phyloP scores from a whole-genome alignment of 768 basidiomycete species.

The Tricholoma sp. region DNA sequence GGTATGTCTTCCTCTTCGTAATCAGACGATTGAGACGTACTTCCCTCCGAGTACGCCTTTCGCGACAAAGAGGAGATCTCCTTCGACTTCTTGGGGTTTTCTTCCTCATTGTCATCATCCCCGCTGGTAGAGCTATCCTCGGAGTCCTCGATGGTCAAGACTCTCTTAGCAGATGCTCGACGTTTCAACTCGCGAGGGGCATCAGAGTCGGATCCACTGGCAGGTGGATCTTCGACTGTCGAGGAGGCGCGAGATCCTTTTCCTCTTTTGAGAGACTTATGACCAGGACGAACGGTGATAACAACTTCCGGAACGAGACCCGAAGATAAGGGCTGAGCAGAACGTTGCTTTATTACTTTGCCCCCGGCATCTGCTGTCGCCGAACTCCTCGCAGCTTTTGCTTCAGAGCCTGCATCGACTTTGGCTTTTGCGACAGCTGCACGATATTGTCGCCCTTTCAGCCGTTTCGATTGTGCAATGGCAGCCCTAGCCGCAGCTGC shows the following conservation, averaged over 20 bases:
- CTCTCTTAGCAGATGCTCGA: conserved; percentile 33
- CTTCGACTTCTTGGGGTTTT: conserved; percentile 21
- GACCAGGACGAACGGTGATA: conserved; percentile 28
- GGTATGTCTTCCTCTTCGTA: conserved; percentile 31
- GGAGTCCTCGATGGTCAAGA: conserved; percentile 48
- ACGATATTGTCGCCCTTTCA: conserved; percentile 72
- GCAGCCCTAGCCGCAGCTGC: conserved; percentile 41
- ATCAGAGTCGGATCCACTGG: conserved; percentile 36
- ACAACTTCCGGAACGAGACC: conserved; percentile 55
- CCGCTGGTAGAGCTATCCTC: conserved; percentile 43
- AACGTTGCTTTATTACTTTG: conserved; percentile 10
- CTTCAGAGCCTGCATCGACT: conserved; percentile 10
- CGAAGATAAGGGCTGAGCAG: conserved; percentile 23
- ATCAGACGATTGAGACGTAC: conserved; percentile 32
- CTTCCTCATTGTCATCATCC: conserved; percentile 46
- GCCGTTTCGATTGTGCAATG: conserved; percentile 53
- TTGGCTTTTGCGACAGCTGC: conserved; percentile 46
- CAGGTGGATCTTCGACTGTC: conserved; percentile 28
- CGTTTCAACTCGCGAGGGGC: conserved; percentile 31
- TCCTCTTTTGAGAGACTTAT: conserved; percentile 14
- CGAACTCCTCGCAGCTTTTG: conserved; percentile 3
- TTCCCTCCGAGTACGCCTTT: conserved; percentile 15
- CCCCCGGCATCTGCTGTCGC: conserved; percentile 10
- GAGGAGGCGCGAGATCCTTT: conserved; percentile 25
- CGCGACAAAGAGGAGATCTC: conserved; percentile 11